Base-by-base conservation (phyloP, 495 filamentous ascomycete species). In the Lasiosphaeriaceae sp. region DNA sequence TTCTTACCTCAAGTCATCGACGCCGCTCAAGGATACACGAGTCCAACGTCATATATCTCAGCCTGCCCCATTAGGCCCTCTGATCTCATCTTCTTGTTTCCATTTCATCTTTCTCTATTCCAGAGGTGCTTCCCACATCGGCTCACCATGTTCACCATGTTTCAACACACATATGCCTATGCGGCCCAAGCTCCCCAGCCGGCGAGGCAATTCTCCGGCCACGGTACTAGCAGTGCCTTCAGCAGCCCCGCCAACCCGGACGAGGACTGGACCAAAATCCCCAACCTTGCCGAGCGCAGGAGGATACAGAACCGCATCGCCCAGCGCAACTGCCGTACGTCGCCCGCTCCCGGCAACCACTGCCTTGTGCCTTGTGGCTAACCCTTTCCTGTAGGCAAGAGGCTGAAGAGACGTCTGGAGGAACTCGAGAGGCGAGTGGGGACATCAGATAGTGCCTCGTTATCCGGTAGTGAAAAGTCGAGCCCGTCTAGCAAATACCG, bases 201-300 rank as follows among this genome's bases (percentile, higher is more conserved):
- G 21, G 66, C 89, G 44, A 83, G 86, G 60, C 84, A 86, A 60
- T 84, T 83, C 60, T 78, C 82, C 17, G 79, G 68, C 54, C 86
- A 90, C 68, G 86, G 84, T 59, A 95, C 90, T 45, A 95, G 92
- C 77, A 96, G 91, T 71, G 94, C 95, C 60, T 97, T 97, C 83
- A 96, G 92, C 77, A 88, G 88, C 61, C 94, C 89, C 57, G 95
- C 94, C 63, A 94, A 97, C 72, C 92, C 94, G 54, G 92, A 96
- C 63, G 93, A 97, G 74, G 93, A 97, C 77, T 97, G 93, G 93
- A 97, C 93, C 67, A 94, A 97, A 83, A 96, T 97, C 74, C 96
- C 94, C 45, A 93, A 97, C 69, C 82, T 97, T 41, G 93, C 93
- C 52, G 93, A 97, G 76, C 84, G 93, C 61, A 81, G 93, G 67